Evolutionary conservation across 1,284 basidiomycete genomes (phyloP), one percentile per base, ranked within the genome.

Genomic region (Cutaneotrichosporon cutaneum): DNA sequence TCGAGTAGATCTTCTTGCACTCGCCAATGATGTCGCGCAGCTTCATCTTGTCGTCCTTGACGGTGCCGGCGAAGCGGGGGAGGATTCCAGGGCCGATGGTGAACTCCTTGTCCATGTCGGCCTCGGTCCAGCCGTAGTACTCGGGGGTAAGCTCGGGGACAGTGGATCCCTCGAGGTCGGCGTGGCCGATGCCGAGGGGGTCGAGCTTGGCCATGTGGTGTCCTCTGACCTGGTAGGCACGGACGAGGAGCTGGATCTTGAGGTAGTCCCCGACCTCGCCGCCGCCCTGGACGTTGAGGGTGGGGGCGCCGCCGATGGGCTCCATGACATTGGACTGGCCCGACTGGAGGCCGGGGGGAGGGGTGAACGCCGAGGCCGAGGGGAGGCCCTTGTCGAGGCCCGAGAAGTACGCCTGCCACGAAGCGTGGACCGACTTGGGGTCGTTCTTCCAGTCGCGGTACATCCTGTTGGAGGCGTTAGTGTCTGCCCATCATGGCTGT

Each of bases 181-280:
- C 85, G 72, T 94, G 87, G 64, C 91, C 83, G 72, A 99, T 94
- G 50, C 92, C 92, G 30, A 99, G 86, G 39, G 95, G 95, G 76
- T 99, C 95, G 63, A 99, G 85, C 71, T 94, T 89, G 59, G 95
- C 96, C 69, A 95, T 86, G 76, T 96, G 92, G 78, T 99, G 96
- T 36, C 96, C 95, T 62, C 94, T 91, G 32, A 99, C 95, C 87
- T 99, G 95, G 82, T 96, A 99, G 8, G 96, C 95, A 70, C 95
- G 90, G 62, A 98, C 92, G 66, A 97, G 87, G 35, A 97, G 85
- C 89, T 97, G 94, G 24, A 93, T 88, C 85, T 97, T 99, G 68
- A 99, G 82, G 81, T 98, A 94, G 75, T 95, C 94, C 65, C 94
- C 90, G 26, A 98, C 83, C 72, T 94, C 88, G 44, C 87, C 87